Evolutionary conservation across 768 basidiomycete genomes (phyloP), one percentile per base, ranked within the genome.

Genomic region (Leucogyrophana mollusca): DNA sequence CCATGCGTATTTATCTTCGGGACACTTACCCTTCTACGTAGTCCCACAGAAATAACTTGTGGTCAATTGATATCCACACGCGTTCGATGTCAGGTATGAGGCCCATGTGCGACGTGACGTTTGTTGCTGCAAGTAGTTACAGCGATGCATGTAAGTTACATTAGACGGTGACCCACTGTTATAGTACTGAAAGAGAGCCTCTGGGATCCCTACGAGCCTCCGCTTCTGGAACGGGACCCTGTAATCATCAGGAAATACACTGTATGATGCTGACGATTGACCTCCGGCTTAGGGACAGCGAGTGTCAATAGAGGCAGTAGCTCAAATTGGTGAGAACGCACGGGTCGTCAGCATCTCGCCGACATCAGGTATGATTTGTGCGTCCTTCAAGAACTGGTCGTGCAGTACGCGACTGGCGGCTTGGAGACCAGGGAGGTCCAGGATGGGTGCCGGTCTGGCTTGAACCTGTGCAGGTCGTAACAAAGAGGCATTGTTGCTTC

Each of bases 21-120:
- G 13, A 20, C 34, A 72, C 87, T 46, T 55, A 95, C 94, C 93
- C 91, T 55, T 95, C 90, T 27, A 84, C 71, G 63, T 96, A 99
- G 66, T 99, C 93, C 96, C 96, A 98, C 18, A 99, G 72, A 58
- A 96, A 90, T 25, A 99, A 73, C 56, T 91, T 90, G 65, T 94
- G 85, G 69, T 97, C 93, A 47, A 95, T 87, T 9, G 91, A 87
- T 53, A 97, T 87, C 93, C 94, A 99, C 0, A 89, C 94, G 37
- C 93, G 80, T 56, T 95, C 92, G 51, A 98, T 90, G 56, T 94
- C 90, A 20, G 93, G 85, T 61, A 98, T 79, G 43, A 99, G 68
- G 9, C 94, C 94, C 87, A 96, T 87, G 58, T 89, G 85, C 14
- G 88, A 83, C 20, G 80, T 80, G 44, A 87, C 79, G 57, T 72